A percentile compares a stretch with the other conserved stretches of the same genome.
Conservation (phyloP, 1,284 basidiomycete species). For the Cryptococcus deneoformans region DNA sequence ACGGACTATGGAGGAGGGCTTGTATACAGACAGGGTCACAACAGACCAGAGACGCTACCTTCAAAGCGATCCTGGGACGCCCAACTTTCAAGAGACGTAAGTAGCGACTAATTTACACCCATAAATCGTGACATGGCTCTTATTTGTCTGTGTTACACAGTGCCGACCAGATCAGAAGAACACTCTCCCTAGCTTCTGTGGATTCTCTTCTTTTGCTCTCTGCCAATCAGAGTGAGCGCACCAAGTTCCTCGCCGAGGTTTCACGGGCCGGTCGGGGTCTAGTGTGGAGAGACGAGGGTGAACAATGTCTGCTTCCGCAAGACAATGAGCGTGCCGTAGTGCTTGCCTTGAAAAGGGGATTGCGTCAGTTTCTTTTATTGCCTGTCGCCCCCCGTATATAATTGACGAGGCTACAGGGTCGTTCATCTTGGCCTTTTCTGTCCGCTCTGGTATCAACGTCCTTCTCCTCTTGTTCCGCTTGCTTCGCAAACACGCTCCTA, state of each 20-base stretch:
- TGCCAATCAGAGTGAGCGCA: conserved; percentile 28
- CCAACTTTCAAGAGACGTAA: conserved; percentile 48
- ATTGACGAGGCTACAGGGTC: conserved; percentile 59
- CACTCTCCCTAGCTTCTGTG: conserved; percentile 48
- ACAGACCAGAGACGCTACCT: conserved; percentile 33
- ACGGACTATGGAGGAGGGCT: conserved; percentile 10
- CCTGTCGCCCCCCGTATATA: too few species aligned
- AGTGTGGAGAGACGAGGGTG: conserved; percentile 78
- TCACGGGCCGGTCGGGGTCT: conserved; percentile 46
- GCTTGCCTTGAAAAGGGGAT: conserved; percentile 69
- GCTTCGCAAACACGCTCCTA: too few species aligned
- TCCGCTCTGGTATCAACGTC: conserved; percentile 75
- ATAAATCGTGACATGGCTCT: conserved; percentile 3
- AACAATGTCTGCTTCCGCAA: conserved; percentile 66
- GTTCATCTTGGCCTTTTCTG: conserved; percentile 69
- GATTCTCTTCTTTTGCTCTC: conserved; percentile 41
- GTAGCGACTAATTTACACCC: conserved; percentile 6
- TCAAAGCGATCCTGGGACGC: conserved; percentile 43
- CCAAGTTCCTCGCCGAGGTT: conserved; percentile 34
- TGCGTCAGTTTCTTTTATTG: conserved; percentile 54
- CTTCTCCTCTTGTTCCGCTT: conserved; percentile 68
- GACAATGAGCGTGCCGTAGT: conserved; percentile 67
- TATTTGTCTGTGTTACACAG: conserved; percentile 24
- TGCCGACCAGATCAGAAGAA: conserved; percentile 48
- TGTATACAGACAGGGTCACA: conserved; percentile 22